A percentile compares a stretch with the other conserved stretches of the same genome.
Conservation (phyloP, 441 rosid genomes). For the Eruca vesicaria region DNA sequence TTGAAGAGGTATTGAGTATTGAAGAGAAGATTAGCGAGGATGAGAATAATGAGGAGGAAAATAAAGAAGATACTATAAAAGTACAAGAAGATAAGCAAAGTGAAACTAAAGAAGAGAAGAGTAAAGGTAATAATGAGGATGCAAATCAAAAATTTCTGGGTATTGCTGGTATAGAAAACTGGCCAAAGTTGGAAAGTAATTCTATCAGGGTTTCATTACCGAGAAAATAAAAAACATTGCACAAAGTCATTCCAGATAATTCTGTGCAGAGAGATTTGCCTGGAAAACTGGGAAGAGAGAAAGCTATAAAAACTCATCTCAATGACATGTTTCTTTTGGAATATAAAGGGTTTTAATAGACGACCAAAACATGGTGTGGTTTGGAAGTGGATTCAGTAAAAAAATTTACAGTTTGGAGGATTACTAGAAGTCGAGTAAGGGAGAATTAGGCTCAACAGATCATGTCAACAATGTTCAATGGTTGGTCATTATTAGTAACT, state of each 20-base stretch:
- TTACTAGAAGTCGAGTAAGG: neutral
- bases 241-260: no score
- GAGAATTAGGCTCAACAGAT: neutral
- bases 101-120: neutral
- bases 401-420: neutral
- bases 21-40: neutral
- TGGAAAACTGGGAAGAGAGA: neutral
- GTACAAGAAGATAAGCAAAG: no score
- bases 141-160: no score
- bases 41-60: neutral
- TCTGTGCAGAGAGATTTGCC: neutral
- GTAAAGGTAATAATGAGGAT: no score
- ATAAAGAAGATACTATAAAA: neutral
- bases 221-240: neutral
- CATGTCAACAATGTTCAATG: neutral
- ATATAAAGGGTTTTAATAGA: neutral
- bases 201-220: neutral
- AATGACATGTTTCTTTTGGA: neutral
- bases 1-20: neutral
- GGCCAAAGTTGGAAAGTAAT: neutral
- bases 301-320: no score
- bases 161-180: neutral
- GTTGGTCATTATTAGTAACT: neutral
- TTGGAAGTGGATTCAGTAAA: neutral
- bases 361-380: neutral